Evolutionary conservation across 768 basidiomycete genomes (phyloP).

Genomic region (Scleroderma citrinum): DNA sequence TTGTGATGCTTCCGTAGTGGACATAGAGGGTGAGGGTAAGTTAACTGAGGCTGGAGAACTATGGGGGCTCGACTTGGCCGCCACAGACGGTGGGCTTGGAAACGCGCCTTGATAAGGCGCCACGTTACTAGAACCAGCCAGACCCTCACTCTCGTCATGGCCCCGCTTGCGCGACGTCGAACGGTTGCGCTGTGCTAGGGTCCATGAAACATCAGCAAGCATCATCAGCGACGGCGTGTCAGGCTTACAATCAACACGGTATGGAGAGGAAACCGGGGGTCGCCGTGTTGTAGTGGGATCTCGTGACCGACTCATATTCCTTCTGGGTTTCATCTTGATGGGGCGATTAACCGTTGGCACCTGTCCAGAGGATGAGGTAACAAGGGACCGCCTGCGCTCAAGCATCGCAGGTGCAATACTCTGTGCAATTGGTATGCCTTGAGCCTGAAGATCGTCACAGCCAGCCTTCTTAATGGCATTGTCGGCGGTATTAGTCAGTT

Average conservation of each 20-base stretch:
- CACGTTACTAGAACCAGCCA: conserved; percentile 34
- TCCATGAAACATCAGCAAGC: conserved; percentile 13
- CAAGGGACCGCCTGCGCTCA: conserved; percentile 53
- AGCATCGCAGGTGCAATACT: conserved; percentile 30
- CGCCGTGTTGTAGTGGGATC: conserved; percentile 51
- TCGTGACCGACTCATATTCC: conserved; percentile 54
- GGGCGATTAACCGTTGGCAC: conserved; percentile 43
- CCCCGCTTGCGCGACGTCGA: conserved; percentile 73
- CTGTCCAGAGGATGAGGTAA: conserved; percentile 31
- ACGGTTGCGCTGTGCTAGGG: conserved; percentile 57
- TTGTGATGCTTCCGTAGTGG: conserved; percentile 40
- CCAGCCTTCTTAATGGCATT: conserved; percentile 49
- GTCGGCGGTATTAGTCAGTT: conserved; percentile 61
- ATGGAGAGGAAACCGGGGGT: conserved; percentile 54
- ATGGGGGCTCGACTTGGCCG: conserved; percentile 52
- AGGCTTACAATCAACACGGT: conserved; percentile 58
- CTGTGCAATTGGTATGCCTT: conserved; percentile 21
- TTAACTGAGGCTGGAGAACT: conserved; percentile 73
- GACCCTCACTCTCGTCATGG: conserved; percentile 55
- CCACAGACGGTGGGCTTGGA: conserved; percentile 44
- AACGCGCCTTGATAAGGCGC: conserved; percentile 49
- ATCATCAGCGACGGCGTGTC: not conserved
- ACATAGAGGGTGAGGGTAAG: conserved; percentile 63
- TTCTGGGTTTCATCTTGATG: conserved; percentile 44
- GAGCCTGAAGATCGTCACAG: conserved; percentile 14